Evolutionary conservation across 257 asterid species (phyloP).

Genomic region (Nicotiana tomentosiformis): DNA sequence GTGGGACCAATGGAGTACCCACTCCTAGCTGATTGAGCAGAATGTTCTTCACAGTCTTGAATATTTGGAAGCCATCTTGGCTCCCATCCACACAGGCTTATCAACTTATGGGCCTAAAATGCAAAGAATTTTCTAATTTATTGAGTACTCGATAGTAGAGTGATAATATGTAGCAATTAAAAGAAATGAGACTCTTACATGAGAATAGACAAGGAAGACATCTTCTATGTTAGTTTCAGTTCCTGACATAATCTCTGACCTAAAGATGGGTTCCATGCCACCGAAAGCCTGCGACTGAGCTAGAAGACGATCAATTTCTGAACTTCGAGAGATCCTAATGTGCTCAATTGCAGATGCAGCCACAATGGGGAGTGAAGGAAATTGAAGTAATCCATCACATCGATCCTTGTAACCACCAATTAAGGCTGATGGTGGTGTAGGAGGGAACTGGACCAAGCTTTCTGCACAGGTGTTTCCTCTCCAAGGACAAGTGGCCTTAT

Average conservation of each 20-base stretch:
- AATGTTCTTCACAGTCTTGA: conserved; percentile 98
- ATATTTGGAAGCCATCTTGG: conserved; percentile 99
- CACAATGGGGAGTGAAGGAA: conserved; percentile 85
- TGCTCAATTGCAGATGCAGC: conserved; percentile 78
- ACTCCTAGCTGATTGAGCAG: conserved; percentile 95
- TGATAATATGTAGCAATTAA: conserved; percentile 5
- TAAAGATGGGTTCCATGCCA: conserved; percentile 66
- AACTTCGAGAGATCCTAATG: conserved; percentile 59
- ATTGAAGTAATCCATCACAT: conserved; percentile 93
- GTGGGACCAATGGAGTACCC: conserved; percentile 82
- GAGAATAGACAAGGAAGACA: conserved; percentile 63
- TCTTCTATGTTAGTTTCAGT: conserved; percentile 62
- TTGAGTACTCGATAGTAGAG: conserved; percentile 2
- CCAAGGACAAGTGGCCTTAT: conserved; percentile 84
- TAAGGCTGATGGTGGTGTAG: conserved; percentile 96
- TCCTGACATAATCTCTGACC: conserved; percentile 59
- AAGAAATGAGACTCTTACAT: conserved; percentile 41
- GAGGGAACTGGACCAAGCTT: conserved; percentile 98
- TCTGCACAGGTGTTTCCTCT: conserved; percentile 88
- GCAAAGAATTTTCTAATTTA: neutral
- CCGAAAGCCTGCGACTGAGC: conserved; percentile 55
- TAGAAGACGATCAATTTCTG: conserved; percentile 85
- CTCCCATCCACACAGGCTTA: conserved; percentile 99
- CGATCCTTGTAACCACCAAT: conserved; percentile 98
- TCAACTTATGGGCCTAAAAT: conserved; percentile 86